A percentile compares a stretch with the other conserved stretches of the same genome.
Evolutionary conservation across 192 early-diverging fungal genomes (phyloP).

Genomic region (Geranomyces variabilis): DNA sequence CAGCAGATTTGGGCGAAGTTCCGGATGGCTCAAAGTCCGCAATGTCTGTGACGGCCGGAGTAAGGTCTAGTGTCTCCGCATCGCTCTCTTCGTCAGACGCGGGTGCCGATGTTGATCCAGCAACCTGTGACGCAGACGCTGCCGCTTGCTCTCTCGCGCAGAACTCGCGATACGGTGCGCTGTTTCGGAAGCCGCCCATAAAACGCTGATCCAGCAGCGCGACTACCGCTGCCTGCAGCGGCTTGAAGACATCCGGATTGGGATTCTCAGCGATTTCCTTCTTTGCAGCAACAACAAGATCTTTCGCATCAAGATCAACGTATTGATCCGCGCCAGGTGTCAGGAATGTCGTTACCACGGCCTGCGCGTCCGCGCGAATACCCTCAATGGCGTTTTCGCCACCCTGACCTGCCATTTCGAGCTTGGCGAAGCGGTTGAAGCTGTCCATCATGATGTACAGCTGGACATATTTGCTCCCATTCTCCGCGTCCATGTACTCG

Average conservation of each 20-base stretch:
- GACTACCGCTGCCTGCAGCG: conserved; percentile 9
- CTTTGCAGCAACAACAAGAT: neutral
- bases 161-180: neutral
- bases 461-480: conserved; percentile 22
- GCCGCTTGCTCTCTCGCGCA: neutral
- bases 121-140: neutral
- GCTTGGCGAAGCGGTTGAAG: conserved; percentile 18
- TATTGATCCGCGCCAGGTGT: neutral
- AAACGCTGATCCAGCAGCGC: neutral
- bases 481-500: conserved; percentile 31
- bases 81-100: neutral
- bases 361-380: conserved; percentile 20
- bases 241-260: conserved; percentile 8
- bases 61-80: neutral
- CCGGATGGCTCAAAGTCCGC: neutral
- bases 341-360: conserved; percentile 26
- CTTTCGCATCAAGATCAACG: conserved; percentile 6
- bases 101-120: neutral
- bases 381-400: neutral
- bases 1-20: neutral
- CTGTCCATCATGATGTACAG: conserved; percentile 31
- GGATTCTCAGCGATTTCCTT: neutral
- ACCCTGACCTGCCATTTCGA: conserved; percentile 18
- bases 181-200: conserved; percentile 6
- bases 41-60: neutral